Conservation (phyloP, 768 basidiomycete genomes). For the Porphyrellus cyaneotinctus region DNA sequence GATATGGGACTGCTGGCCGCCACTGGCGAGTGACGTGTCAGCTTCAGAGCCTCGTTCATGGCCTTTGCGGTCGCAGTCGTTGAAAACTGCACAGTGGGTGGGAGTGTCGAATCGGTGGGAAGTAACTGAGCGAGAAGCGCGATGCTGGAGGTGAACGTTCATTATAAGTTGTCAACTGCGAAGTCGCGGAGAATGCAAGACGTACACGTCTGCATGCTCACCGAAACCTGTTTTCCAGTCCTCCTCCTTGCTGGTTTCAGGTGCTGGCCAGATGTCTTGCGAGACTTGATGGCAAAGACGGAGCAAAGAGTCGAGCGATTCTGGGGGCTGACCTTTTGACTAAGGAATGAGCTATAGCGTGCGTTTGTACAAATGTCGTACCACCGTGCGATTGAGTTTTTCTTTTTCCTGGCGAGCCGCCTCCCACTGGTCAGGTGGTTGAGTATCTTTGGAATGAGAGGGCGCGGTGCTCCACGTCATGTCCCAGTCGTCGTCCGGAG, state of each 20-base stretch:
- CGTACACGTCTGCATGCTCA: slow-evolving; percentile 61
- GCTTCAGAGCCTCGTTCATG: slow-evolving; percentile 55
- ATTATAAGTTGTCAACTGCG: slow-evolving; percentile 1
- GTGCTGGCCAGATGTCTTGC: slow-evolving; percentile 49
- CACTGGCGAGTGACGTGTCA: slow-evolving; percentile 56
- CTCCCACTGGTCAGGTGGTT: slow-evolving; percentile 62
- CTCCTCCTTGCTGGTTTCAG: slow-evolving; percentile 24
- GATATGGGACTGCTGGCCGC: slow-evolving; percentile 63
- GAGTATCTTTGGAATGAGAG: slow-evolving; percentile 18
- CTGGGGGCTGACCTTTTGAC: slow-evolving; percentile 55
- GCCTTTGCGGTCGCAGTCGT: slow-evolving; percentile 57
- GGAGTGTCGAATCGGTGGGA: slow-evolving; percentile 49
- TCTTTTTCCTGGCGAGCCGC: slow-evolving; percentile 53
- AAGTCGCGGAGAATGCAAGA: not conserved
- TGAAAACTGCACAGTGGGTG: slow-evolving; percentile 45
- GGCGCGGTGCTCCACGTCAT: slow-evolving; percentile 35
- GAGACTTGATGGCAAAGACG: slow-evolving; percentile 50
- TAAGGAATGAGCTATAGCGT: slow-evolving; percentile 17
- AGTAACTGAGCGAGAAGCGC: slow-evolving; percentile 41
- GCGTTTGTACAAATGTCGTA: slow-evolving; percentile 36
- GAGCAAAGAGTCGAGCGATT: slow-evolving; percentile 56
- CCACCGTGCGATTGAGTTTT: slow-evolving; percentile 58
- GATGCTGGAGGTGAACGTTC: slow-evolving; percentile 32
- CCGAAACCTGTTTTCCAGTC: slow-evolving; percentile 43
- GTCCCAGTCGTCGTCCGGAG: slow-evolving; percentile 35